Evolutionary conservation across 176 grass and related monocot species (phyloP).

Genomic region (Otatea glauca): DNA sequence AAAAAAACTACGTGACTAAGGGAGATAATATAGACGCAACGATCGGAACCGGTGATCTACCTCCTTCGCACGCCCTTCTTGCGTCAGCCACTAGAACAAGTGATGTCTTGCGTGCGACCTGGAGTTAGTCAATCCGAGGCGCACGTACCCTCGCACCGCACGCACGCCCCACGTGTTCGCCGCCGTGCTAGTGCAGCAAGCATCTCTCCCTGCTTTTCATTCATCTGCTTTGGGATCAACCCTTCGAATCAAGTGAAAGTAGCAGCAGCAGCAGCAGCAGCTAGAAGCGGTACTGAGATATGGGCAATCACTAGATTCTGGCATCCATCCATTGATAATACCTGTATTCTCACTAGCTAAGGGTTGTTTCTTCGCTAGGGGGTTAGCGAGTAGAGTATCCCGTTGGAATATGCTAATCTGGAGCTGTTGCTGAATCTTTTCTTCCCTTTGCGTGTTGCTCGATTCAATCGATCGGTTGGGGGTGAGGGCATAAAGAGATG

Average conservation of each 20-base stretch:
- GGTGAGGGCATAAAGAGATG: neutral
- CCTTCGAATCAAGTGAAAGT: neutral
- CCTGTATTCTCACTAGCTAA: neutral
- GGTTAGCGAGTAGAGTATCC: neutral
- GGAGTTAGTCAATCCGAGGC: neutral
- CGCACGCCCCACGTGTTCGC: slow-evolving; percentile 10
- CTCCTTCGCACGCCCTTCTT: too few species aligned
- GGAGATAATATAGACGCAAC: too few species aligned
- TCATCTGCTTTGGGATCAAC: neutral
- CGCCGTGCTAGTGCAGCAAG: slow-evolving; percentile 17
- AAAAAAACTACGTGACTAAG: too few species aligned
- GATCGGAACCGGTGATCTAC: too few species aligned
- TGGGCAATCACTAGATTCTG: neutral
- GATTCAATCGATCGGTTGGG: neutral
- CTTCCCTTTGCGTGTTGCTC: neutral
- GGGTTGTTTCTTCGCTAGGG: neutral
- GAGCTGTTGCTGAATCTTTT: neutral
- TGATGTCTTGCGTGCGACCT: neutral
- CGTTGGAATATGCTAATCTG: neutral
- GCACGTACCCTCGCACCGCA: neutral
- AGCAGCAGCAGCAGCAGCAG: neutral
- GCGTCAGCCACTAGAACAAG: slow-evolving; percentile 20
- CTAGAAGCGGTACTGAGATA: neutral
- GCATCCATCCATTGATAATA: neutral
- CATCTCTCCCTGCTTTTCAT: neutral